Evolutionary conservation across 305 asterid species (phyloP).

Genomic region (Fraxinus sp.): DNA sequence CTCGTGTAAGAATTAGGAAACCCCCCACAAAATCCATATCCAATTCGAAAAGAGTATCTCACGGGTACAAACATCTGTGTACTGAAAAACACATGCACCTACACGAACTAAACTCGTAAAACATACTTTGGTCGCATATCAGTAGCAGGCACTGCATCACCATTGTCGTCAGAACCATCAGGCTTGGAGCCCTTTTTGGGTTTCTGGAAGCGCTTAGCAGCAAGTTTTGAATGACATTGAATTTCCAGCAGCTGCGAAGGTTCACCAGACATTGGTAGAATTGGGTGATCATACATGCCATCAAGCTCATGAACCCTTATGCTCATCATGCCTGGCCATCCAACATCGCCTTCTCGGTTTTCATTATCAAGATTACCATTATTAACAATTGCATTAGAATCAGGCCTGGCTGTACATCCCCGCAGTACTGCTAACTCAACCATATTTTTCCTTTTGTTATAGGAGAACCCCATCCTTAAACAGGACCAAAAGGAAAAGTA

Average conservation of each 20-base stretch:
- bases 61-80: not conserved
- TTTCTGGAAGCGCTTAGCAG: slow-evolving; percentile 95
- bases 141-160: slow-evolving; percentile 54
- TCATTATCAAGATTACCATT: slow-evolving; percentile 70
- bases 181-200: slow-evolving; percentile 80
- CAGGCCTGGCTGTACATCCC: slow-evolving; percentile 89
- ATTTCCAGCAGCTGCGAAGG: slow-evolving; percentile 96
- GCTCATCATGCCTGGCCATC: slow-evolving; percentile 99
- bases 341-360: slow-evolving; percentile 79
- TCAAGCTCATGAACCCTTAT: slow-evolving; percentile 97
- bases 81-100: slow-evolving; percentile 12
- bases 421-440: slow-evolving; percentile 86
- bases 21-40: slow-evolving; percentile 1
- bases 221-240: slow-evolving; percentile 97
- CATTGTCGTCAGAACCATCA: slow-evolving; percentile 99
- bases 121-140: slow-evolving; percentile 84
- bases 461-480: slow-evolving; percentile 92
- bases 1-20: slow-evolving; percentile 20
- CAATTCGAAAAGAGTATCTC: slow-evolving; percentile 11
- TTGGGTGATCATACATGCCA: slow-evolving; percentile 99
- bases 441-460: slow-evolving; percentile 94
- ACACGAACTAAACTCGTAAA: slow-evolving; percentile 21
- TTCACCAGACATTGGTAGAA: slow-evolving; percentile 97
- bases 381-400: slow-evolving; percentile 48
- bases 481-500: slow-evolving; percentile 31